These are phyloP conservation scores for Crithidia thermophila DNA, from an alignment of 208 protist species.

Conservation along the genomic window DNA sequence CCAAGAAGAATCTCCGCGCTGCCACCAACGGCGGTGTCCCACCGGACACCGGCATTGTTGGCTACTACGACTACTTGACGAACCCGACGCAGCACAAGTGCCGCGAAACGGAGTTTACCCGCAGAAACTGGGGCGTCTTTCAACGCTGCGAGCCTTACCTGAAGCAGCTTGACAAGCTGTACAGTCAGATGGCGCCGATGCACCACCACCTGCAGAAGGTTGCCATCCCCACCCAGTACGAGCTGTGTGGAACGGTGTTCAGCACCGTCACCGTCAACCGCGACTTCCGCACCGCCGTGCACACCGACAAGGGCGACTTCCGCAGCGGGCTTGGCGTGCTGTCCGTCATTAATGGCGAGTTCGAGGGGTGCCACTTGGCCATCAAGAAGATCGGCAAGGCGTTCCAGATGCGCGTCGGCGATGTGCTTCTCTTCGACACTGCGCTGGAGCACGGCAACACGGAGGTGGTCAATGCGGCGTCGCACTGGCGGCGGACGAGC, in stretches of 20 bases:
- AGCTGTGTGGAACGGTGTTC: constrained; percentile 86
- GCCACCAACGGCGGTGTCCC: constrained; percentile 80
- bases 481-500: constrained; percentile 68
- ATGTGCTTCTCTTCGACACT: constrained; percentile 92
- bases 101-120: constrained; percentile 84
- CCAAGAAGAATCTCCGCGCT: constrained; percentile 73
- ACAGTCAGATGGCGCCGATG: constrained; percentile 56
- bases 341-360: constrained; percentile 83
- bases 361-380: constrained; percentile 88
- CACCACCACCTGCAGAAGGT: constrained; percentile 79
- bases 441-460: constrained; percentile 91
- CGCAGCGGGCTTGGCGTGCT: constrained; percentile 76
- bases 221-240: constrained; percentile 75
- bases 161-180: constrained; percentile 65
- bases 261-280: constrained; percentile 92
- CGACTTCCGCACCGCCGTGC: constrained; percentile 90
- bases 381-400: constrained; percentile 76
- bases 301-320: constrained; percentile 90
- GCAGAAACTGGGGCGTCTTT: constrained; percentile 62
- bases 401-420: constrained; percentile 75
- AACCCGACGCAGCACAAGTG: constrained; percentile 84
- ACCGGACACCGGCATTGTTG: constrained; percentile 88
- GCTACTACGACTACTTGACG: constrained; percentile 92
- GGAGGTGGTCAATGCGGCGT: constrained; percentile 53
- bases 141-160: constrained; percentile 56